phyloP scores from a whole-genome alignment of 768 basidiomycete species.

The Russula virescens region DNA sequence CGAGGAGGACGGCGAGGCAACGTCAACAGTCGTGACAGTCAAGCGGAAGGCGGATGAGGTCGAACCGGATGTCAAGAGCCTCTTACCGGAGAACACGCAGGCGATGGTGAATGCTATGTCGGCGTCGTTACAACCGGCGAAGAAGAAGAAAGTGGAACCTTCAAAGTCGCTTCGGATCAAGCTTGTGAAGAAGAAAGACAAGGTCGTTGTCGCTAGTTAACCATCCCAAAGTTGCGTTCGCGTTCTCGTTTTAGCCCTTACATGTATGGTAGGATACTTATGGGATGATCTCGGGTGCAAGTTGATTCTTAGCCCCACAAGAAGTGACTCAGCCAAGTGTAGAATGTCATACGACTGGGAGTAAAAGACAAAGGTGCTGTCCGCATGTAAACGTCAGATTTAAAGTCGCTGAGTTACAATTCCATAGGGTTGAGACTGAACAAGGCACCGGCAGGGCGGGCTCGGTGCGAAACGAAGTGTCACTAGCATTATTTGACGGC shows the following conservation, averaged over 20 bases:
- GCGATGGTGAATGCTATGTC: conserved; percentile 51
- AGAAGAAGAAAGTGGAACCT: conserved; percentile 51
- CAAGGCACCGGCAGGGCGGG: too few relatives aligned
- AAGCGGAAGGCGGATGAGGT: conserved; percentile 82
- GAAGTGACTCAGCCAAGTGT: too few relatives aligned
- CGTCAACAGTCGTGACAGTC: conserved; percentile 49
- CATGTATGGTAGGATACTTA: background rate
- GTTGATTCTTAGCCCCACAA: too few relatives aligned
- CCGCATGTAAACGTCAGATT: too few relatives aligned
- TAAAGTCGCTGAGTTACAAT: too few relatives aligned
- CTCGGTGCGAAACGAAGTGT: too few relatives aligned
- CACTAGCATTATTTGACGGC: too few relatives aligned
- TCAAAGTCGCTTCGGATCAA: conserved; percentile 26
- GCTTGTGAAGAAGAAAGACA: conserved; percentile 22
- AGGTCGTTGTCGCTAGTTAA: conserved; percentile 7
- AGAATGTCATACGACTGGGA: too few relatives aligned
- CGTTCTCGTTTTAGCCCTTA: background rate
- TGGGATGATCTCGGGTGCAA: background rate
- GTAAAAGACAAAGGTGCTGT: too few relatives aligned
- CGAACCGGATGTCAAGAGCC: conserved; percentile 64
- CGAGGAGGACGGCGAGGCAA: conserved; percentile 26
- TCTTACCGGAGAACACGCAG: conserved; percentile 61
- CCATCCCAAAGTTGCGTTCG: background rate
- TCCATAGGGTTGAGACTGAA: too few relatives aligned
- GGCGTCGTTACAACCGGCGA: conserved; percentile 37